Evolutionary conservation across 805 yeast species (phyloP), one percentile per base, ranked within the genome.

Genomic region (Wickerhamomyces bovis): DNA sequence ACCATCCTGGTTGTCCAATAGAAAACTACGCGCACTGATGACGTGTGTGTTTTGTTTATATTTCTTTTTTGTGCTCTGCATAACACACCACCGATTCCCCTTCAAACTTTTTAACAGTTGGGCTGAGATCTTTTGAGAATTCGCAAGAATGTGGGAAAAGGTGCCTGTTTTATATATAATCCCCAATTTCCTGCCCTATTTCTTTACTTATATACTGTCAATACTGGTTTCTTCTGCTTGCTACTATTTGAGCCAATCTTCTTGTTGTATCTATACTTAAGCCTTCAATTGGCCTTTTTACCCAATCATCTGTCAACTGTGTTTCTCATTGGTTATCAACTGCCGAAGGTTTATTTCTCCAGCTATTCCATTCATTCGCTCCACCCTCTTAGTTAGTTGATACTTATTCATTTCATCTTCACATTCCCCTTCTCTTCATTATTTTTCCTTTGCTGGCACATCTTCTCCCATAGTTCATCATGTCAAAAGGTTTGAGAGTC

Each of bases 401-500:
- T 28, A 13, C 20, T 16, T 25, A 20, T 36, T 28, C 36, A 22
- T 20, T 21, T 4, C 25, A 18, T 15, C 12, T 13, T 31, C 20
- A 20, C 15, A 15, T 6, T 25, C 23, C 15, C 36, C 6, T 20
- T 15, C 33, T 4, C 31, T 10, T 25, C 23, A 28, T 30, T 25
- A 26, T 13, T 31, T 10, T 11, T 11, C n/a, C 12, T 18, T 28
- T 21, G 7, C n/a, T 26, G 25, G 9, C 23, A 38, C 23, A 30
- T 3, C 22, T 28, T 9, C 10, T 10, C 12, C 9, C 16, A 30
- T 10, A 8, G 12, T 6, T 22, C 25, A 39, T 3, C 23, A 53
- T 58, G 56, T 45, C 58, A 5, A 41, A 60, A 41, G 72, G 72
- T n/a, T 58, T 69, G 25, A 61, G 53, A 31, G 68, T 68, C 38